A percentile compares a stretch with the other conserved stretches of the same genome.
These are phyloP conservation scores for Stephania yunnanensis DNA, from an alignment of 164 flowering plant genomes.

Conservation along the genomic window DNA sequence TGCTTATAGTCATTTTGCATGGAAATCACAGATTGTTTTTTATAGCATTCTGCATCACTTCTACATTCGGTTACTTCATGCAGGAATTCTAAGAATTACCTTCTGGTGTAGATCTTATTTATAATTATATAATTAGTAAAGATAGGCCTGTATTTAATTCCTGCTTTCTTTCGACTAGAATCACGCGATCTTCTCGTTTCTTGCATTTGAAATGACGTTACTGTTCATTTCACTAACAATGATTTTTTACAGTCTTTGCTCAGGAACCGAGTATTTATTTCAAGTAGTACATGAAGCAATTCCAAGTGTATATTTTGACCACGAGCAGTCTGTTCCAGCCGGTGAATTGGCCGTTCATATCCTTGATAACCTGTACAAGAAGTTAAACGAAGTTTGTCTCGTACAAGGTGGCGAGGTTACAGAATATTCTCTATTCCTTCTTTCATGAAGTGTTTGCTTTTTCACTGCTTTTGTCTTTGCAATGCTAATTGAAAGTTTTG, in stretches of 20 bases:
- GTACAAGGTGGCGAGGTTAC: slow-evolving; percentile 96
- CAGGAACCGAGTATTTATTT: slow-evolving; percentile 76
- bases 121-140: neutral
- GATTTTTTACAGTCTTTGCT: slow-evolving; percentile 54
- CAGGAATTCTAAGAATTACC: neutral
- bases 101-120: neutral
- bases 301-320: slow-evolving; percentile 48
- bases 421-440: neutral
- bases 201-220: neutral
- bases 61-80: neutral
- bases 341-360: slow-evolving; percentile 71
- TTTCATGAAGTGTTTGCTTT: neutral
- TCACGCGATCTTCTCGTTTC: neutral
- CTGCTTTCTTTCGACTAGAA: neutral
- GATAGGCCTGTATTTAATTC: neutral
- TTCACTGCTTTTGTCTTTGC: neutral
- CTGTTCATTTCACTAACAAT: neutral
- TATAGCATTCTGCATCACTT: neutral
- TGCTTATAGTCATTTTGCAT: too few species aligned
- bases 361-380: slow-evolving; percentile 67
- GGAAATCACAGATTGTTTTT: neutral
- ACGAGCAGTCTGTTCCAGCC: slow-evolving; percentile 41
- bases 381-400: slow-evolving; percentile 77
- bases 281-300: slow-evolving; percentile 70
- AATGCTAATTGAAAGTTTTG: slow-evolving; percentile 10